Evolutionary conservation across 2,329 filamentous ascomycete species (phyloP).

Genomic region (Trichothecium roseum): DNA sequence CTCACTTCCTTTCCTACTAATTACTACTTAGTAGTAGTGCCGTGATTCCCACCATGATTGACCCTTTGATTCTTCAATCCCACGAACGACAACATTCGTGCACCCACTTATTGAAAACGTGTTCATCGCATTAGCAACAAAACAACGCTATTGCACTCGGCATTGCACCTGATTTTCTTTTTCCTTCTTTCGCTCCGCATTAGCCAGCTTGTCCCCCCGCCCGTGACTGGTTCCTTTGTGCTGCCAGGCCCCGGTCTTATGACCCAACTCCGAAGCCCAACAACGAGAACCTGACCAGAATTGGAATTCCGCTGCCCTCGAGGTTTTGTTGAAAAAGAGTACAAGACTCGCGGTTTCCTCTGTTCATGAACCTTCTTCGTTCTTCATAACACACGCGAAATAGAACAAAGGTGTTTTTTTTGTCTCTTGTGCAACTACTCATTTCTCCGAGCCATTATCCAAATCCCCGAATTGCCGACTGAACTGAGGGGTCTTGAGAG

Average conservation of each 20-base stretch:
- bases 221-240: not conserved
- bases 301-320: conserved; percentile 2
- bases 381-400: not conserved
- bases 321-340: not conserved
- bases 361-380: not conserved
- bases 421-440: not conserved
- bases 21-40: too few species aligned
- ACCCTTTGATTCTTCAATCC: too few species aligned
- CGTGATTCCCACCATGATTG: too few species aligned
- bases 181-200: too few species aligned
- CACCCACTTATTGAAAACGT: too few species aligned
- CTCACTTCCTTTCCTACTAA: too few species aligned
- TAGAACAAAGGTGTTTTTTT: conserved; percentile 2
- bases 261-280: conserved; percentile 7
- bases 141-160: too few species aligned
- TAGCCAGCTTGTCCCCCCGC: too few species aligned
- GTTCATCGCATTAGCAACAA: too few species aligned
- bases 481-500: too few species aligned
- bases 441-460: not conserved
- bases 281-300: not conserved
- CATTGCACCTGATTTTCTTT: too few species aligned
- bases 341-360: not conserved
- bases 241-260: conserved; percentile 5
- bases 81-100: too few species aligned
- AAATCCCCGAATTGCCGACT: not conserved